phyloP scores from a whole-genome alignment of 345 rosid species.

The Streptanthus diversifolius region DNA sequence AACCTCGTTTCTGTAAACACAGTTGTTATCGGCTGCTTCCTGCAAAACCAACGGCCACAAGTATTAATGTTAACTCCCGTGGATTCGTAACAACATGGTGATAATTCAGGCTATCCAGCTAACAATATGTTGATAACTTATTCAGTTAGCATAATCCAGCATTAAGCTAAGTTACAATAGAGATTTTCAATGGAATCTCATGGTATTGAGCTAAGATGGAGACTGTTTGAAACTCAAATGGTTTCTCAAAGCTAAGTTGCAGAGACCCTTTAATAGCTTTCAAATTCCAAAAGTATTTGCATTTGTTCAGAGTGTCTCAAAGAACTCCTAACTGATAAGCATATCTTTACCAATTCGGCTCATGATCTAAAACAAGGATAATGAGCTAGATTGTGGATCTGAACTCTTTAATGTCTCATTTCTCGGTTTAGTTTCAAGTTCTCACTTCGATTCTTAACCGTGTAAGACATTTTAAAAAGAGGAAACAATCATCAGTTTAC shows the following conservation, averaged over 20 bases:
- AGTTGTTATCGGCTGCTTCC: slow-evolving; percentile 66
- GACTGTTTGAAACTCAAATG: not conserved
- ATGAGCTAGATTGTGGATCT: not conserved
- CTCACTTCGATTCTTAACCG: not conserved
- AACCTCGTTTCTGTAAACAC: slow-evolving; percentile 74
- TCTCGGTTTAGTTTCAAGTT: not conserved
- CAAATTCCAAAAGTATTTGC: too few species aligned
- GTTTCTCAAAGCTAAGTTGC: not conserved
- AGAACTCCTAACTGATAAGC: not conserved
- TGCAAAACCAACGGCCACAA: slow-evolving; percentile 25
- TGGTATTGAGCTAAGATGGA: not conserved
- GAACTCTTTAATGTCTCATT: not conserved
- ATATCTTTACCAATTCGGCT: not conserved
- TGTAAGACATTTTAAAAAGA: not conserved
- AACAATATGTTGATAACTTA: not conserved
- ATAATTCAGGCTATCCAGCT: not conserved
- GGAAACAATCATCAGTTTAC: not conserved
- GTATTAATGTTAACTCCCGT: not conserved
- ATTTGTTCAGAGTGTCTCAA: too few species aligned
- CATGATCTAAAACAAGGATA: not conserved
- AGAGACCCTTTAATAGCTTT: not conserved
- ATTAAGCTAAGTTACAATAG: not conserved
- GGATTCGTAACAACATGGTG: not conserved
- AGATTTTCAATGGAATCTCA: not conserved
- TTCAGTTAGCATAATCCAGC: not conserved